Percentiles rank a stretch among this genome's conserved stretches.
Conservation (phyloP, 2,329 filamentous ascomycete species). For the Microdochium trichocladiopsis region DNA sequence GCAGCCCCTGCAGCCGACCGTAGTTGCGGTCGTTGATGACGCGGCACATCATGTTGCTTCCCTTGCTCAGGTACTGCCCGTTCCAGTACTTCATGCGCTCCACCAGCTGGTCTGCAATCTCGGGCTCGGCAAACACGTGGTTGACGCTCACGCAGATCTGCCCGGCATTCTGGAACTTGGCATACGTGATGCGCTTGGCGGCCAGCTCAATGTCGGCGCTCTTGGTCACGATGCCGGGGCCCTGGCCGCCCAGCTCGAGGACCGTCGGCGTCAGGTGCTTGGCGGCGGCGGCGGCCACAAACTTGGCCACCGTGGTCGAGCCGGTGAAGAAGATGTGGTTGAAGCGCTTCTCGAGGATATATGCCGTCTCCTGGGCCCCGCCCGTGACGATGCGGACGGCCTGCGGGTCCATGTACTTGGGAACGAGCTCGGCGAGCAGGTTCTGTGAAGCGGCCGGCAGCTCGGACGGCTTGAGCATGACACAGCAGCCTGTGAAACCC, state of each 20-base stretch:
- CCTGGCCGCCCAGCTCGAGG: slow-evolving; percentile 37
- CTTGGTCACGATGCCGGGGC: slow-evolving; percentile 32
- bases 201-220: slow-evolving; percentile 32
- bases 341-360: slow-evolving; percentile 28
- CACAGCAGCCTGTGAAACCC: slow-evolving; percentile 10
- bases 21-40: slow-evolving; percentile 36
- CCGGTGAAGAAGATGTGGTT: slow-evolving; percentile 40
- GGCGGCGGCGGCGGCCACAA: slow-evolving; percentile 30
- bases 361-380: slow-evolving; percentile 25
- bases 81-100: slow-evolving; percentile 22
- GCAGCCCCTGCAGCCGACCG: slow-evolving; percentile 27
- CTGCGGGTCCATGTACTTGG: slow-evolving; percentile 31
- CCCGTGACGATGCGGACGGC: slow-evolving; percentile 27
- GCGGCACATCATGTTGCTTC: slow-evolving; percentile 15
- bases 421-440: slow-evolving; percentile 28
- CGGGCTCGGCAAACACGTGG: slow-evolving; percentile 34
- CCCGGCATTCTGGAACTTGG: slow-evolving; percentile 34
- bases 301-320: slow-evolving; percentile 25
- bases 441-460: slow-evolving; percentile 23
- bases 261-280: slow-evolving; percentile 34
- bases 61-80: slow-evolving; percentile 17
- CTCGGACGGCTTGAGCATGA: slow-evolving; percentile 37
- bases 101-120: slow-evolving; percentile 27
- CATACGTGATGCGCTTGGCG: slow-evolving; percentile 31
- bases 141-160: slow-evolving; percentile 33